phyloP scores from a whole-genome alignment of 257 asterid genomes.

The Capsicum rhomboideum region DNA sequence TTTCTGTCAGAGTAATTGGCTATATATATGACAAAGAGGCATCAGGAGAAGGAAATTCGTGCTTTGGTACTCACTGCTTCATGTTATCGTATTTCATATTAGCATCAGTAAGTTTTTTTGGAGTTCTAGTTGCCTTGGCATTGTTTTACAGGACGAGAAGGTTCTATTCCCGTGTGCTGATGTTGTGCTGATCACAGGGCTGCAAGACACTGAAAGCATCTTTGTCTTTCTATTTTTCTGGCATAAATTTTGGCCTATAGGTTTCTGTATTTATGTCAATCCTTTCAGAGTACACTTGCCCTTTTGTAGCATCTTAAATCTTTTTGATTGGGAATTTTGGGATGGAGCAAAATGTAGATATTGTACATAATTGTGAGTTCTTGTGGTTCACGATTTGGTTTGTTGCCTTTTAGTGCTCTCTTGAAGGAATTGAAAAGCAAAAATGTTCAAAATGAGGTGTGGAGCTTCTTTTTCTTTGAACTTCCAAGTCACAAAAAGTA shows the following conservation, averaged over 20 bases:
- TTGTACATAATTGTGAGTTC: neutral
- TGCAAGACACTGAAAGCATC: neutral
- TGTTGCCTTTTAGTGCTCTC: neutral
- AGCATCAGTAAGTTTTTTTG: conserved; percentile 53
- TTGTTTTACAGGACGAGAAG: conserved; percentile 49
- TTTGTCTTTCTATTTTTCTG: neutral
- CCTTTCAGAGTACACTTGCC: neutral
- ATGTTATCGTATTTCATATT: conserved; percentile 71
- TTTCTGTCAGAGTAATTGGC: conserved; percentile 78
- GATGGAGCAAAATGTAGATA: neutral
- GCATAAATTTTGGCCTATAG: neutral
- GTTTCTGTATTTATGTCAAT: neutral
- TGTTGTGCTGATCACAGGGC: conserved; percentile 14
- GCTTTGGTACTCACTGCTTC: conserved; percentile 74
- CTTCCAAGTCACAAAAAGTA: neutral
- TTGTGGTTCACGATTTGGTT: neutral
- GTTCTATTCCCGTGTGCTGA: conserved; percentile 29
- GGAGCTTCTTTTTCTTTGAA: neutral
- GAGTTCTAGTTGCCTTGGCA: conserved; percentile 52
- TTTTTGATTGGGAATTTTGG: neutral
- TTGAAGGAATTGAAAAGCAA: neutral
- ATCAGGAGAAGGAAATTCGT: conserved; percentile 32
- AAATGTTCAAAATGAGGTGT: neutral
- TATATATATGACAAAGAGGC: conserved; percentile 61
- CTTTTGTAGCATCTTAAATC: neutral